phyloP scores from a whole-genome alignment of 2,329 filamentous ascomycete species.

The Diplodia seriata region DNA sequence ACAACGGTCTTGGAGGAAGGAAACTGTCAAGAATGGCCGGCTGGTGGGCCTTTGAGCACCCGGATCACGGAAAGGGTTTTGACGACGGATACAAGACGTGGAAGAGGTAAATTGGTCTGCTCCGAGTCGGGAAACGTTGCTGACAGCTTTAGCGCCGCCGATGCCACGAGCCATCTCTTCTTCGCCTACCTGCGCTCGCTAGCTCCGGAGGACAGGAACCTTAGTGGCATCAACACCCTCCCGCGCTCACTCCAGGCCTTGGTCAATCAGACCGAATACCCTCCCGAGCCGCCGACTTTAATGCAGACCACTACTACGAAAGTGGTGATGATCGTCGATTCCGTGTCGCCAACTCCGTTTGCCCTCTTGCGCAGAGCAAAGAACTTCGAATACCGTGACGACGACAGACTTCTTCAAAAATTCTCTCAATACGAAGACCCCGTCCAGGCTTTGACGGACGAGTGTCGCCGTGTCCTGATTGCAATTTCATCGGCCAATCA shows the following conservation, averaged over 20 bases:
- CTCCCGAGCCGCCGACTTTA: constrained; percentile 77
- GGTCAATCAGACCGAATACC: constrained; percentile 91
- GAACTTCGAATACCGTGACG: constrained; percentile 93
- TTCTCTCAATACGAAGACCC: constrained; percentile 92
- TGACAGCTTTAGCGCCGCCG: constrained; percentile 71
- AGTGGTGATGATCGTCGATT: constrained; percentile 96
- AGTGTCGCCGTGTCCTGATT: constrained; percentile 88
- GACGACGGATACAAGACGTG: constrained; percentile 92
- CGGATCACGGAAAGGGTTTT: constrained; percentile 86
- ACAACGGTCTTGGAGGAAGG: constrained; percentile 88
- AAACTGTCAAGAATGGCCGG: constrained; percentile 95
- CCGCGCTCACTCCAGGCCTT: constrained; percentile 91
- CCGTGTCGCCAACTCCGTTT: constrained; percentile 93
- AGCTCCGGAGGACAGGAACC: constrained; percentile 75
- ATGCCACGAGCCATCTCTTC: constrained; percentile 96
- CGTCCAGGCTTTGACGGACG: constrained; percentile 84
- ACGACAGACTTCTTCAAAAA: constrained; percentile 80
- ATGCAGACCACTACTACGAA: constrained; percentile 83
- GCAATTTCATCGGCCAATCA: constrained; percentile 90
- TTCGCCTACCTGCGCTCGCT: constrained; percentile 95
- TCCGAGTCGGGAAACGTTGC: constrained; percentile 38
- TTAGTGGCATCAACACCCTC: constrained; percentile 81
- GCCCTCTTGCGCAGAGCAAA: constrained; percentile 86
- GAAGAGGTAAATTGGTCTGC: constrained; percentile 67
- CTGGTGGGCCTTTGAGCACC: constrained; percentile 98